phyloP scores from a whole-genome alignment of 176 grass and related monocot genomes.

The Luzula sylvatica region DNA sequence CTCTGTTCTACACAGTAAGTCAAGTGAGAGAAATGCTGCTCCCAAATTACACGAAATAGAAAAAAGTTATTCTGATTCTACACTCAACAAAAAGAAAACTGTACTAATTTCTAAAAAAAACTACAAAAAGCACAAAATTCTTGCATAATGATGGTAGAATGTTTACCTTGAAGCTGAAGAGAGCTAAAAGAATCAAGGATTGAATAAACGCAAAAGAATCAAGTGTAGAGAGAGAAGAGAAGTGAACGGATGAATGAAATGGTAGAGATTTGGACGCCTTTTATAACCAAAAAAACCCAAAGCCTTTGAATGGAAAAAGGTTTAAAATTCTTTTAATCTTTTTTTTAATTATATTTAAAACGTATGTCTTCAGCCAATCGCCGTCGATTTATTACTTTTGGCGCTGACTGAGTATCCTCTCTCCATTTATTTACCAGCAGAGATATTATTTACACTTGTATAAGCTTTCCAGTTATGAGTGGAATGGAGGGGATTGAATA shows the following conservation, averaged over 20 bases:
- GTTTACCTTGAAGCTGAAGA: slow-evolving; percentile 1
- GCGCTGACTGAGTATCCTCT: neutral
- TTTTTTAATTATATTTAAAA: slow-evolving; percentile 2
- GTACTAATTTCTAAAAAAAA: too few species aligned
- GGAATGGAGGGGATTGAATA: neutral
- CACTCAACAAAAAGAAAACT: too few species aligned
- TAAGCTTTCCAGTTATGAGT: neutral
- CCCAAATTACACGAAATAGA: too few species aligned
- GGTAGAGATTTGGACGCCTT: neutral
- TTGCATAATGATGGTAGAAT: too few species aligned
- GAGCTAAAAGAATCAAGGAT: neutral
- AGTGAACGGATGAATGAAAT: slow-evolving; percentile 8
- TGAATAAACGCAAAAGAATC: slow-evolving; percentile 11
- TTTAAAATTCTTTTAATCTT: slow-evolving; percentile 6
- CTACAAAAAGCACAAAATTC: too few species aligned
- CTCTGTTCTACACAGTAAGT: neutral
- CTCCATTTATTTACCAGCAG: neutral
- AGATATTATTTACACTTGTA: neutral
- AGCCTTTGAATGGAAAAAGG: neutral
- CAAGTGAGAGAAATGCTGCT: too few species aligned
- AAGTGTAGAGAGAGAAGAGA: neutral
- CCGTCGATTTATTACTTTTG: neutral
- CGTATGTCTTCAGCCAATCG: neutral
- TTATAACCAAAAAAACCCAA: slow-evolving; percentile 10
- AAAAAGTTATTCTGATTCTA: too few species aligned